phyloP scores from a whole-genome alignment of 495 filamentous ascomycete genomes.

The Penicillium nucicola region DNA sequence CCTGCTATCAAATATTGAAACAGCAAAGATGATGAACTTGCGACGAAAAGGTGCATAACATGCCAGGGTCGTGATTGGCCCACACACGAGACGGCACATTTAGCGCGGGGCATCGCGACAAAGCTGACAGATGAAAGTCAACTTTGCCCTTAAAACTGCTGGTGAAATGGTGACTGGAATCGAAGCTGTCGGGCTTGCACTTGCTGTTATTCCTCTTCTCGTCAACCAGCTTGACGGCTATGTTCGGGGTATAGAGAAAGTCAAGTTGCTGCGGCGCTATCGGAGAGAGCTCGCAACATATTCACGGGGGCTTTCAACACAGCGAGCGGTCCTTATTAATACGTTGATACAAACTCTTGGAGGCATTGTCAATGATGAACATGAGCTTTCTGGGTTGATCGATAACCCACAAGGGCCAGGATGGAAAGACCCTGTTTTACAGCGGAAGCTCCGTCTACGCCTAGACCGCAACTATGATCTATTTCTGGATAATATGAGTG shows the following conservation, averaged over 20 bases:
- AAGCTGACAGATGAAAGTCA: too few species aligned
- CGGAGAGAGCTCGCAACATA: conserved; percentile 15
- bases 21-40: neutral
- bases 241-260: conserved; percentile 20
- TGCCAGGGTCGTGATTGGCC: too few species aligned
- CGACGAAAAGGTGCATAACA: too few species aligned
- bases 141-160: too few species aligned
- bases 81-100: too few species aligned
- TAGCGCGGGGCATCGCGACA: too few species aligned
- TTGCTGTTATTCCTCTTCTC: conserved; percentile 24
- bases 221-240: conserved; percentile 26
- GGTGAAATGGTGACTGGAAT: conserved; percentile 19
- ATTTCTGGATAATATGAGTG: conserved; percentile 4
- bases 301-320: conserved; percentile 10
- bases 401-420: neutral
- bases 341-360: conserved; percentile 23
- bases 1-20: neutral
- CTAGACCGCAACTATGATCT: conserved; percentile 15
- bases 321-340: conserved; percentile 19
- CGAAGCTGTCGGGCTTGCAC: conserved; percentile 21
- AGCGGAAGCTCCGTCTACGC: conserved; percentile 2
- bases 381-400: conserved; percentile 10
- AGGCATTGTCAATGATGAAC: conserved; percentile 15
- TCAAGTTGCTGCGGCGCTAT: conserved; percentile 18
- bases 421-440: conserved; percentile 9